Evolutionary conservation across 2,329 filamentous ascomycete genomes (phyloP).

Genomic region (Arthrobotrys entomopaga): DNA sequence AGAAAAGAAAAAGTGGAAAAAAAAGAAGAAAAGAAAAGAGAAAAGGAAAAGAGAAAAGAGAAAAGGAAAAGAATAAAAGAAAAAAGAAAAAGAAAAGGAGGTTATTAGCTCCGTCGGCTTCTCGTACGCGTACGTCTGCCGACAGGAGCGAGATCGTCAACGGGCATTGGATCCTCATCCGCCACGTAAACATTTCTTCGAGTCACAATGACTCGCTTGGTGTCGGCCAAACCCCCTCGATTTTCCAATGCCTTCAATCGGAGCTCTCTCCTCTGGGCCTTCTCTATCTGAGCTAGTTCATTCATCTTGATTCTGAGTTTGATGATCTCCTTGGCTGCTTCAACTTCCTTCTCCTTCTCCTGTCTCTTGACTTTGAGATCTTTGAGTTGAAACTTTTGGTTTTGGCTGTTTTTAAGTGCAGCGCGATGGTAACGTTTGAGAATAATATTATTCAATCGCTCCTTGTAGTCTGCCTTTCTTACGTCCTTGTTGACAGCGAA

Average conservation of each 20-base stretch:
- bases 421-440: constrained; percentile 13
- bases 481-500: neutral
- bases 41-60: neutral
- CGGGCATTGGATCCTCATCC: neutral
- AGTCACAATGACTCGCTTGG: constrained; percentile 24
- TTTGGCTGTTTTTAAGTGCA: constrained; percentile 12
- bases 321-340: constrained; percentile 30
- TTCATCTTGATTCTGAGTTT: constrained; percentile 36
- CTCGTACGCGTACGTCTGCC: constrained; percentile 35
- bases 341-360: constrained; percentile 9
- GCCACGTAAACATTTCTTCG: constrained; percentile 28
- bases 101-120: constrained; percentile 10
- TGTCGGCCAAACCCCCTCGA: neutral
- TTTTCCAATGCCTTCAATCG: neutral
- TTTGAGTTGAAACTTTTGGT: constrained; percentile 24
- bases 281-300: constrained; percentile 15
- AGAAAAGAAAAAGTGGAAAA: too few species aligned
- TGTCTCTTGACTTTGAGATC: constrained; percentile 25
- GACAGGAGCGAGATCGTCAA: constrained; percentile 15
- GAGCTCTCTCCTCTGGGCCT: constrained; percentile 7
- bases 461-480: constrained; percentile 15
- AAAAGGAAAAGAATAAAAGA: too few species aligned
- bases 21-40: too few species aligned
- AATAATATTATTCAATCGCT: constrained; percentile 15
- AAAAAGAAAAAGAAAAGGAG: too few species aligned